Conservation (phyloP, 768 basidiomycete genomes). For the Hypholoma sublateritium region DNA sequence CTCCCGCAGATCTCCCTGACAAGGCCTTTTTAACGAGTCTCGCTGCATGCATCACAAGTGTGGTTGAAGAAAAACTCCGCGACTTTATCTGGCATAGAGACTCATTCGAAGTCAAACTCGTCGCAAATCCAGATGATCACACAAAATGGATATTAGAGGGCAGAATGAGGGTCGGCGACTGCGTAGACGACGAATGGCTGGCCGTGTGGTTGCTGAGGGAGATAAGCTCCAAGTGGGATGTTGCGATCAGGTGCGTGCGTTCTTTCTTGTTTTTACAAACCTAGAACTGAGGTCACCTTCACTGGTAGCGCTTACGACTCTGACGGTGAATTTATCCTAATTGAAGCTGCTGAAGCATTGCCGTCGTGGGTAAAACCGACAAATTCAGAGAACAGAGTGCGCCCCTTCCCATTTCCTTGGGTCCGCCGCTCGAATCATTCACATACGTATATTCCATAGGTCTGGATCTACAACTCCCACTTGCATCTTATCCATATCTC, state of each 20-base stretch:
- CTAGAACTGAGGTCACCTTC: neutral
- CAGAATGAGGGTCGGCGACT: constrained; percentile 89
- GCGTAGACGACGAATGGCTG: constrained; percentile 98
- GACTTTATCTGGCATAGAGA: constrained; percentile 85
- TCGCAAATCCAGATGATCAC: constrained; percentile 36
- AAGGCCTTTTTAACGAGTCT: constrained; percentile 61
- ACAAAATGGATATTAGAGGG: constrained; percentile 71
- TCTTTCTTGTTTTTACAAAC: neutral
- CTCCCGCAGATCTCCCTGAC: constrained; percentile 51
- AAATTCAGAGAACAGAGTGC: constrained; percentile 91
- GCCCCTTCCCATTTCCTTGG: constrained; percentile 35
- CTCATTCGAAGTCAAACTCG: constrained; percentile 74
- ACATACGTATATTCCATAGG: constrained; percentile 47
- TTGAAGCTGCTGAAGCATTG: constrained; percentile 90
- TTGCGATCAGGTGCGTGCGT: constrained; percentile 67
- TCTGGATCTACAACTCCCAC: constrained; percentile 85
- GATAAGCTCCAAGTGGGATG: constrained; percentile 76
- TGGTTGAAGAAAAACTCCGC: constrained; percentile 53
- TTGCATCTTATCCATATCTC: constrained; percentile 86
- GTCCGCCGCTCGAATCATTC: constrained; percentile 31
- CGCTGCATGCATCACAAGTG: constrained; percentile 63
- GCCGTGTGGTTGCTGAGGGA: constrained; percentile 85
- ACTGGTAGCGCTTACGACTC: constrained; percentile 70
- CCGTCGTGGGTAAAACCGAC: constrained; percentile 90
- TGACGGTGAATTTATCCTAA: constrained; percentile 94